Conservation (phyloP, 2,329 filamentous ascomycete genomes). For the Calonectria pauciramosa region DNA sequence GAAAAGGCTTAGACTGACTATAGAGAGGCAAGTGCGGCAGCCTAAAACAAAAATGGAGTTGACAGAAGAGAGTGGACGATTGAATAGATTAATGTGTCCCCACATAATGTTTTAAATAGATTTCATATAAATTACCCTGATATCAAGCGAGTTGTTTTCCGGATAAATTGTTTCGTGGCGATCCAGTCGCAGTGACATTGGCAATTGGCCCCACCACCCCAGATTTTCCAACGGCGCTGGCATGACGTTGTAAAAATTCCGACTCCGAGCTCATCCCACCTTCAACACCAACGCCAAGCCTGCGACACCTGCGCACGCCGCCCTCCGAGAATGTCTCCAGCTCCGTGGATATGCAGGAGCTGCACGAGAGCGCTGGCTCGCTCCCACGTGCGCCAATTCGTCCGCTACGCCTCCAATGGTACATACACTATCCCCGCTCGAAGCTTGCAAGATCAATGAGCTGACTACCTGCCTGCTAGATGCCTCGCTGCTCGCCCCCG, state of each 20-base stretch:
- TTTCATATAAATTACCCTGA: background rate
- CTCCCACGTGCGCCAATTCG: slow-evolving; percentile 42
- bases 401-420: slow-evolving; percentile 52
- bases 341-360: slow-evolving; percentile 54
- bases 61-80: background rate
- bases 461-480: slow-evolving; percentile 27
- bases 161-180: background rate
- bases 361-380: slow-evolving; percentile 50
- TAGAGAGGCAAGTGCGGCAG: background rate
- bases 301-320: background rate
- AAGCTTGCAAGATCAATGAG: background rate
- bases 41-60: background rate
- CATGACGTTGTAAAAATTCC: slow-evolving; percentile 41
- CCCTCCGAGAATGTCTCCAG: slow-evolving; percentile 46
- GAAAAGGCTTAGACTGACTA: background rate
- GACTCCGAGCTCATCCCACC: background rate
- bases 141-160: background rate
- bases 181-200: background rate
- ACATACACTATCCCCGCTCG: slow-evolving; percentile 21
- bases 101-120: background rate
- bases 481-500: slow-evolving; percentile 59
- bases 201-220: slow-evolving; percentile 22
- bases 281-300: slow-evolving; percentile 8
- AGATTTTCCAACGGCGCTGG: slow-evolving; percentile 21
- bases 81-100: background rate